A percentile compares a stretch with the other conserved stretches of the same genome.
phyloP scores from a whole-genome alignment of 2,329 filamentous ascomycete species.

The Phoma sp. region DNA sequence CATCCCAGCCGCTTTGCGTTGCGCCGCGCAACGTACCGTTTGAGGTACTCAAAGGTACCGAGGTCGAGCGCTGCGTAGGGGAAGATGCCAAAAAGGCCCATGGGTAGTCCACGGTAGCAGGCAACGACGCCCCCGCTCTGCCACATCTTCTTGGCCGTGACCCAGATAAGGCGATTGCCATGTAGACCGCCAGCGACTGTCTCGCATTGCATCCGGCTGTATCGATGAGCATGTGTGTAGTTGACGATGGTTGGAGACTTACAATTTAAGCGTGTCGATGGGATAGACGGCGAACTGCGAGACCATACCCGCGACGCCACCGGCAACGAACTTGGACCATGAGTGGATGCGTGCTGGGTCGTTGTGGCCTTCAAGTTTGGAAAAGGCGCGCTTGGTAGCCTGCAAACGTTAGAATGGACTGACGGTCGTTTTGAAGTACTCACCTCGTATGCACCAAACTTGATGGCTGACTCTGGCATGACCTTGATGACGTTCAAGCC shows the following conservation, averaged over 20 bases:
- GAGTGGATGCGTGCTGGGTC: slow-evolving; percentile 81
- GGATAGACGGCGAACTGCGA: slow-evolving; percentile 98
- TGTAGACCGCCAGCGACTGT: slow-evolving; percentile 84
- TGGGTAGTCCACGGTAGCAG: slow-evolving; percentile 90
- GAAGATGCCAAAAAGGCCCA: slow-evolving; percentile 96
- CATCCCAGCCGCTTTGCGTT: slow-evolving; percentile 74
- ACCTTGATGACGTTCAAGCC: slow-evolving; percentile 97
- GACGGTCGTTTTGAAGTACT: slow-evolving; percentile 20
- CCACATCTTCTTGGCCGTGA: slow-evolving; percentile 89
- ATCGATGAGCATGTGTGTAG: slow-evolving; percentile 1
- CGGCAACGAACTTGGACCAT: slow-evolving; percentile 87
- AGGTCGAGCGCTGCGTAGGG: slow-evolving; percentile 97
- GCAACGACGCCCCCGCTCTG: slow-evolving; percentile 74
- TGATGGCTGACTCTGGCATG: slow-evolving; percentile 98
- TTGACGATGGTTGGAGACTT: slow-evolving; percentile 36
- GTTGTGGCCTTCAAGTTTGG: slow-evolving; percentile 84
- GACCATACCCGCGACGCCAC: slow-evolving; percentile 87
- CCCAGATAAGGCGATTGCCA: slow-evolving; percentile 81
- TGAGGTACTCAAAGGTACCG: slow-evolving; percentile 92
- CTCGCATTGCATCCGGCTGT: slow-evolving; percentile 85
- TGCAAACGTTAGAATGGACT: slow-evolving; percentile 39
- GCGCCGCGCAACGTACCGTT: slow-evolving; percentile 73
- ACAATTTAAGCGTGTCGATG: slow-evolving; percentile 82
- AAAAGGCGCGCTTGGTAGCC: slow-evolving; percentile 87
- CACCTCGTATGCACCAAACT: slow-evolving; percentile 94